Percentiles rank a stretch among this genome's conserved stretches.
Conservation (phyloP, 176 grass and related monocot genomes). For the Zoysia pacifica region DNA sequence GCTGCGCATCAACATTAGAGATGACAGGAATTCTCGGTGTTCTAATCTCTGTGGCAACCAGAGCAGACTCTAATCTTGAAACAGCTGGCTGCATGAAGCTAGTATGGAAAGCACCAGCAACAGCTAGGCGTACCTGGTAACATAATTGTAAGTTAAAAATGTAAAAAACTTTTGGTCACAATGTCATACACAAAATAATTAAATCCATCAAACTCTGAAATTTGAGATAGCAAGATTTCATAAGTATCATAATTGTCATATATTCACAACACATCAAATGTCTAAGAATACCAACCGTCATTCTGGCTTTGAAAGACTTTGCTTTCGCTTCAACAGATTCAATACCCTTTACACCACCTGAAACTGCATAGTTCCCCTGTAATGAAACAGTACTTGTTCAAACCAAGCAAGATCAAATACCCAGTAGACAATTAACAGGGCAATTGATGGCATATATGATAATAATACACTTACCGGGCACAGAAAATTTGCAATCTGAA, state of each 20-base stretch:
- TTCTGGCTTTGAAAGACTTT: conserved; percentile 96
- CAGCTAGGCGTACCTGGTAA: conserved; percentile 75
- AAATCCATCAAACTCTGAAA: neutral
- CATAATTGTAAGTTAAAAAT: neutral
- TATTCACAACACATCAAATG: neutral
- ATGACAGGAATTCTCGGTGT: conserved; percentile 88
- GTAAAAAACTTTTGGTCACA: neutral
- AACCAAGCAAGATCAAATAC: conserved; percentile 10
- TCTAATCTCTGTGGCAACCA: conserved; percentile 69
- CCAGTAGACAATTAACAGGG: neutral
- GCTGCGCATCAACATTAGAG: conserved; percentile 84
- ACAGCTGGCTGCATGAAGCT: conserved; percentile 90
- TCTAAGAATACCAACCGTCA: conserved; percentile 69
- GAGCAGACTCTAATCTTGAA: conserved; percentile 79
- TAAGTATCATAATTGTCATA: neutral
- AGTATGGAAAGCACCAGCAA: conserved; percentile 93
- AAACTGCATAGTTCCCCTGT: conserved; percentile 95
- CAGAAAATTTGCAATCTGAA: conserved; percentile 91
- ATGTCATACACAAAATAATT: neutral
- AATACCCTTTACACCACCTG: conserved; percentile 93
- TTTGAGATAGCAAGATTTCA: neutral
- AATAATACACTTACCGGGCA: conserved; percentile 68
- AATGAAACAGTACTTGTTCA: conserved; percentile 23
- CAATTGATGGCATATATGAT: neutral
- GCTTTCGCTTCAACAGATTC: conserved; percentile 96